These are phyloP conservation scores for Gymnopilus junonius DNA, from an alignment of 768 basidiomycete genomes.

Conservation along the genomic window DNA sequence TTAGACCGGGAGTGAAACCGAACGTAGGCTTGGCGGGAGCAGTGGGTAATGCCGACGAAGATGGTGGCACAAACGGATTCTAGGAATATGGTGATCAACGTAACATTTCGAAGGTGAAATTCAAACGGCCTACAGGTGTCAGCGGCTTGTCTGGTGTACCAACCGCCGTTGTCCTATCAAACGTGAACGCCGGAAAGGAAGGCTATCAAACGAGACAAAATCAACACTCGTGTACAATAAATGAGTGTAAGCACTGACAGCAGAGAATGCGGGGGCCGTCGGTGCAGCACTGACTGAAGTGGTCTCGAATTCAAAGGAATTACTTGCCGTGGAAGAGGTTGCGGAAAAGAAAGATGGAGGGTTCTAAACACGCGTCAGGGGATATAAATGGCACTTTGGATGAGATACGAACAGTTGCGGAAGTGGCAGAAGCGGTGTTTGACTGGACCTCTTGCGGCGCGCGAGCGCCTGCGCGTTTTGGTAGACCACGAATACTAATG, in stretches of 20 bases:
- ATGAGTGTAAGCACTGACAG: neutral
- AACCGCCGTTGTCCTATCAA: constrained; percentile 5
- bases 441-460: neutral
- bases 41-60: constrained; percentile 11
- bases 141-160: neutral
- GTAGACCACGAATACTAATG: constrained; percentile 66
- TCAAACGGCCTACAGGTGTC: neutral
- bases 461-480: constrained; percentile 45
- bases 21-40: constrained; percentile 14
- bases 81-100: neutral
- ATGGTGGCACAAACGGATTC: constrained; percentile 1
- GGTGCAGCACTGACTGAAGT: neutral
- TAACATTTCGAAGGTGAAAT: neutral
- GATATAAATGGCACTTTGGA: neutral
- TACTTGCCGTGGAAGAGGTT: neutral
- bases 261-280: neutral
- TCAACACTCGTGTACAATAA: neutral
- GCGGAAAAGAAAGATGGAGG: neutral
- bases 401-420: neutral
- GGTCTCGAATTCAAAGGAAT: neutral
- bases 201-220: constrained; percentile 1
- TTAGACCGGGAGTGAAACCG: constrained; percentile 6
- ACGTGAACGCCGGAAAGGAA: constrained; percentile 9
- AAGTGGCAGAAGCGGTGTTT: neutral
- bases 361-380: neutral